Evolutionary conservation across 1,284 basidiomycete genomes (phyloP).

Genomic region (Moniliella sp.): DNA sequence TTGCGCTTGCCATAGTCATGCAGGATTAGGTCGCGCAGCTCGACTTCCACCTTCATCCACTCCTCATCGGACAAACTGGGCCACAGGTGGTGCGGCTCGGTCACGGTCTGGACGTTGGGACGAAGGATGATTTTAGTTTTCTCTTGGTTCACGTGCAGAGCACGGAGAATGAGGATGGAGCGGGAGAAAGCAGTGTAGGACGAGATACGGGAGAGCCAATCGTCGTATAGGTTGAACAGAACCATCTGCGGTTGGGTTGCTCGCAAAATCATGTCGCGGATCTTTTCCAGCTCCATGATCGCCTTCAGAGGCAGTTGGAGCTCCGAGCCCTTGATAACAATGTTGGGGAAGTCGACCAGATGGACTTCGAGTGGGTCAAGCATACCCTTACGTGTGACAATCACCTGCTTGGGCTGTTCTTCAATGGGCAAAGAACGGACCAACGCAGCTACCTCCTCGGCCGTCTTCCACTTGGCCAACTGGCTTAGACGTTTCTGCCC

Average conservation of each 20-base stretch:
- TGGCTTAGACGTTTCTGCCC: conserved; percentile 98
- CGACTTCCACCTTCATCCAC: conserved; percentile 98
- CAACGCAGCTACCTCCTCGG: conserved; percentile 94
- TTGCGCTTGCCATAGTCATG: conserved; percentile 96
- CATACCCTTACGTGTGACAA: conserved; percentile 99
- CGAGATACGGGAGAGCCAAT: conserved; percentile 96
- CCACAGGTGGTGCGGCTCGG: conserved; percentile 93
- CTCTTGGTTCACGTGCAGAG: conserved; percentile 95
- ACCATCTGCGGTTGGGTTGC: conserved; percentile 99
- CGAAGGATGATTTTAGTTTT: conserved; percentile 59
- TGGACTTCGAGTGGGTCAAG: conserved; percentile 74
- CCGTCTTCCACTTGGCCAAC: conserved; percentile 98
- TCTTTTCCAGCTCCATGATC: conserved; percentile 99
- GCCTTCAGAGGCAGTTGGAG: conserved; percentile 96
- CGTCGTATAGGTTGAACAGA: conserved; percentile 89
- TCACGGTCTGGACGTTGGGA: conserved; percentile 48
- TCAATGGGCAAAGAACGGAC: conserved; percentile 91
- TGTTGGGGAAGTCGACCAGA: conserved; percentile 92
- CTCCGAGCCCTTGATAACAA: conserved; percentile 97
- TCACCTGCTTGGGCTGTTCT: conserved; percentile 97
- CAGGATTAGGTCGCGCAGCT: conserved; percentile 43
- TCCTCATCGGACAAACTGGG: conserved; percentile 81
- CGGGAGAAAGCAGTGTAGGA: conserved; percentile 98
- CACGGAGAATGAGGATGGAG: conserved; percentile 77
- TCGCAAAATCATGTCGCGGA: conserved; percentile 86